phyloP scores from a whole-genome alignment of 768 basidiomycete species.

The Suillus luteus region DNA sequence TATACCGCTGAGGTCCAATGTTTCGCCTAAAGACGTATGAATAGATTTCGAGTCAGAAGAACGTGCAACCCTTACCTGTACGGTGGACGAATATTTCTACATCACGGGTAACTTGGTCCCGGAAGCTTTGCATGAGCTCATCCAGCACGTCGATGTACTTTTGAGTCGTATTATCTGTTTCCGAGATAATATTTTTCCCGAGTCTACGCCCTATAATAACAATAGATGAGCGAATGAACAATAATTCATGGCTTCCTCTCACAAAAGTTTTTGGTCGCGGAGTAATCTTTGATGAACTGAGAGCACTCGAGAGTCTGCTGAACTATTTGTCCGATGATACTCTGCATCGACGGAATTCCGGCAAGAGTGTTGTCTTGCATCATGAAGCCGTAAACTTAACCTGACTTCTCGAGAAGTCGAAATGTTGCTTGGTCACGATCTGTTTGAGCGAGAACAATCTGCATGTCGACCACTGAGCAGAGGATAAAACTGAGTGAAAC shows the following conservation, averaged over 20 bases:
- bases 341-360: background rate
- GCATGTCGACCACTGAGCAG: background rate
- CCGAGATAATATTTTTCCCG: background rate
- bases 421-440: background rate
- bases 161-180: background rate
- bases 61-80: background rate
- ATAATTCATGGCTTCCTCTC: background rate
- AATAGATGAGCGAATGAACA: background rate
- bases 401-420: constrained; percentile 3
- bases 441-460: constrained; percentile 7
- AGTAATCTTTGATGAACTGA: constrained; percentile 12
- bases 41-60: background rate
- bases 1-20: background rate
- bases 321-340: constrained; percentile 2
- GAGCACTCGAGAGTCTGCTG: constrained; percentile 12
- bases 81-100: background rate
- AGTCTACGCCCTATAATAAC: background rate
- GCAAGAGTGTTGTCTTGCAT: background rate
- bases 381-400: constrained; percentile 8
- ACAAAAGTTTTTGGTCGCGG: constrained; percentile 13
- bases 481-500: background rate
- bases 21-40: background rate
- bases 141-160: background rate
- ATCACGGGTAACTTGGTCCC: background rate
- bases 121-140: constrained; percentile 4